phyloP scores from a whole-genome alignment of 371 early-diverging fungal genomes.

The Entomophthora muscae region DNA sequence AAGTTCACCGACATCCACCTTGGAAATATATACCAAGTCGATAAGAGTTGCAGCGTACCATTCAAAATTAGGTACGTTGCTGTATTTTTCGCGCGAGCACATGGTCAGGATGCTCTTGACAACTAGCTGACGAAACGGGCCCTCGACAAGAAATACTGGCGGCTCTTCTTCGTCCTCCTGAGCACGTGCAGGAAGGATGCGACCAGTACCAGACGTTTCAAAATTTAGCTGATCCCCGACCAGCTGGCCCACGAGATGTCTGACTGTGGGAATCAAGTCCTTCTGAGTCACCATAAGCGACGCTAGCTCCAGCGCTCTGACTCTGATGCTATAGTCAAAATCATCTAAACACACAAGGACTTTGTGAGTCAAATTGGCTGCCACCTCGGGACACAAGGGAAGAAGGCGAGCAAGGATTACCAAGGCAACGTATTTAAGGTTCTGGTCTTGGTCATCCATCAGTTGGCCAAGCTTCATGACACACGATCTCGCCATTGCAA shows the following conservation, averaged over 20 bases:
- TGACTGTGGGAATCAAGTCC: constrained; percentile 62
- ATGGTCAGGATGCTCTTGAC: constrained; percentile 61
- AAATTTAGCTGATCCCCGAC: constrained; percentile 22
- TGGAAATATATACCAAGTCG: constrained; percentile 51
- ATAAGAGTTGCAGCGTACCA: constrained; percentile 80
- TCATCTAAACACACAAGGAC: constrained; percentile 82
- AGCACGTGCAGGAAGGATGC: constrained; percentile 19
- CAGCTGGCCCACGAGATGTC: constrained; percentile 61
- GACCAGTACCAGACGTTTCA: constrained; percentile 10
- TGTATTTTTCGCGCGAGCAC: constrained; percentile 69
- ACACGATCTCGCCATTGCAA: constrained; percentile 62
- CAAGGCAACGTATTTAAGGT: constrained; percentile 84
- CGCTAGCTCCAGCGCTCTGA: constrained; percentile 70
- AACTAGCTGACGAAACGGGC: constrained; percentile 51
- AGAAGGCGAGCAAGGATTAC: constrained; percentile 65
- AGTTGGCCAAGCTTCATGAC: constrained; percentile 70
- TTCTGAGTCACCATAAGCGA: constrained; percentile 67
- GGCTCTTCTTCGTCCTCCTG: not conserved
- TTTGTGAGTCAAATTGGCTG: constrained; percentile 59
- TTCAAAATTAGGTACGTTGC: constrained; percentile 74
- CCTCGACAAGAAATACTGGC: constrained; percentile 8
- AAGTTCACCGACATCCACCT: constrained; percentile 47
- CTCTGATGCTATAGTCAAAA: constrained; percentile 74
- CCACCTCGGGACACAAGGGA: constrained; percentile 61
- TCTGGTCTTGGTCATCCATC: constrained; percentile 78